Base-by-base conservation (phyloP, 176 grass and related monocot species). In the Oryza longistaminata region DNA sequence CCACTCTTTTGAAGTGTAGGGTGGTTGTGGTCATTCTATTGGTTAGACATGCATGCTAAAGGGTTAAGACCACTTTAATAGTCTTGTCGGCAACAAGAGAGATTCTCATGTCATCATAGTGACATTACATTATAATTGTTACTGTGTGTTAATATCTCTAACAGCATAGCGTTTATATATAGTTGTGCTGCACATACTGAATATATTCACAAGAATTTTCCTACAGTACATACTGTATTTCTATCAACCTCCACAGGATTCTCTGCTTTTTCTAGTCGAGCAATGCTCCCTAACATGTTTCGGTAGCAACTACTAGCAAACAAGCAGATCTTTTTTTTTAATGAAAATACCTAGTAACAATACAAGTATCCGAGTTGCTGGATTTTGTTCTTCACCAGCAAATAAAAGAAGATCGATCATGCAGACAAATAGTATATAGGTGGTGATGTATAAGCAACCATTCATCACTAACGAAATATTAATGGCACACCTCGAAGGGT, bases 51-150 rank as follows among this genome's bases (percentile, higher is more conserved):
- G 15, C 60, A 29, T 25, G 15, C 26, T 21, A 43, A 79, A 64
- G 71, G 29, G 27, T 9, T 31, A 68, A 11, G 5, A 3, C 46
- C 19, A 39, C 65, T 77, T 71, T 69, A 27, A 66, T 77, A 46
- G 53, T 71, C 40, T 25, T 78, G 74, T 72, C 66, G 79, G 66
- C 68, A 70, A 74, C 39, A 29, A 70, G 34, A 70, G 34, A 83
- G 52, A 83, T 88, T 64, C 66, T 66, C 68, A 71, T 81, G 78
- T 81, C 77, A 37, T 81, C 78, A 89, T 72, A 29, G 35, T 74
- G 79, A 46, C 68, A 71, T 77, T 58, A 58, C 19, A n/a, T 52
- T 52, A 10, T 43, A 52, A 15, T 52, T 76, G 34, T 39, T 70
- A 68, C 58, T 9, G 58, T 68, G 49, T 39, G 37, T 70, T 68